These are phyloP conservation scores for Calonectria naviculata DNA, from an alignment of 2,329 filamentous ascomycete species.

Conservation along the genomic window DNA sequence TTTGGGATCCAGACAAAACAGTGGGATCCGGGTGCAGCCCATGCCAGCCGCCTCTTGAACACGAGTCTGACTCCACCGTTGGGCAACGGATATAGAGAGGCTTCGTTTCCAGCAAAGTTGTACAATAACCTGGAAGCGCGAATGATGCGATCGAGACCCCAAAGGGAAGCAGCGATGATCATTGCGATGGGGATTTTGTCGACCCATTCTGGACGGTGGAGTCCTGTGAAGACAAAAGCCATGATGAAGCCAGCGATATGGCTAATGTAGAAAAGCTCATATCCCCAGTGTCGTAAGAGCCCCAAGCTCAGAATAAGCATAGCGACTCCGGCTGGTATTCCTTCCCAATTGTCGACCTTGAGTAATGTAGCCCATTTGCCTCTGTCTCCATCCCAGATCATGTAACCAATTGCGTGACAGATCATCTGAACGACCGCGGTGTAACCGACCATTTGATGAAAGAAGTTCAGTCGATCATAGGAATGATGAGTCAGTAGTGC, in stretches of 20 bases:
- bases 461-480: constrained; percentile 58
- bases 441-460: constrained; percentile 59
- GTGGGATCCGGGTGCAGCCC: constrained; percentile 49
- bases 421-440: constrained; percentile 48
- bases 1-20: constrained; percentile 67
- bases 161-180: constrained; percentile 52
- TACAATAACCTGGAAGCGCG: constrained; percentile 33
- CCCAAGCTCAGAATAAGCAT: constrained; percentile 51
- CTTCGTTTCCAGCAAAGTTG: constrained; percentile 32
- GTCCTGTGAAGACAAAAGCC: constrained; percentile 51
- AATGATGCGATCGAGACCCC: constrained; percentile 56
- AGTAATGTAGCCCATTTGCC: constrained; percentile 7
- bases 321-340: constrained; percentile 43
- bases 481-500: constrained; percentile 41
- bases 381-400: constrained; percentile 39
- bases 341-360: constrained; percentile 11
- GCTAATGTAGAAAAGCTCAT: constrained; percentile 59
- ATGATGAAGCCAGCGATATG: constrained; percentile 56
- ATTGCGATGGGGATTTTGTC: constrained; percentile 50
- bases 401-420: constrained; percentile 50
- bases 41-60: constrained; percentile 54
- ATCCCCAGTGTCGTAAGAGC: constrained; percentile 49
- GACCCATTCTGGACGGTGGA: constrained; percentile 56
- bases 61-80: constrained; percentile 58
- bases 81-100: constrained; percentile 54